Evolutionary conservation across 2,329 filamentous ascomycete species (phyloP).

Genomic region (Colletotrichum salicis): DNA sequence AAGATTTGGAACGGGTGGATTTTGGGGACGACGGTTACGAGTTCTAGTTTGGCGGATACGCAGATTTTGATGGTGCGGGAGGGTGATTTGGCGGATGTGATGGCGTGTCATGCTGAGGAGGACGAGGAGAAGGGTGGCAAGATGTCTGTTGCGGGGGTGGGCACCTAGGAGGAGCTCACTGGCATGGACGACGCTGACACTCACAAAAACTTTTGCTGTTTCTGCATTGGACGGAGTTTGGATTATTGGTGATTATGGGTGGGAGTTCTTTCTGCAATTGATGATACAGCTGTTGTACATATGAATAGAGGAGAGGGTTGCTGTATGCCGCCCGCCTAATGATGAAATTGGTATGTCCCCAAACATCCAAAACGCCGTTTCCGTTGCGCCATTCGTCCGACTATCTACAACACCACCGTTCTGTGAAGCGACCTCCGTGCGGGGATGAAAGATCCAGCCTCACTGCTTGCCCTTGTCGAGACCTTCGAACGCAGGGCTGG

Average conservation of each 20-base stretch:
- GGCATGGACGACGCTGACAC: background rate
- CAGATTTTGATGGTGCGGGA: constrained; percentile 58
- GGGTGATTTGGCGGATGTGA: constrained; percentile 51
- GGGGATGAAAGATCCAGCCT: background rate
- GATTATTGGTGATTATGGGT: background rate
- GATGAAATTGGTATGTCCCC: constrained; percentile 29
- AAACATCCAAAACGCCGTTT: constrained; percentile 19
- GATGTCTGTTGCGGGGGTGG: background rate
- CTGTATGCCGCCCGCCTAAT: constrained; percentile 26
- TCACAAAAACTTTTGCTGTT: background rate
- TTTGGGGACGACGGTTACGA: constrained; percentile 51
- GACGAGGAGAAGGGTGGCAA: background rate
- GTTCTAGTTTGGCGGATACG: constrained; percentile 52
- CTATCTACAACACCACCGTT: background rate
- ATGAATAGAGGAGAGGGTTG: constrained; percentile 22
- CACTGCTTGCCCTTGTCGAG: constrained; percentile 2
- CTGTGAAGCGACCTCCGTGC: background rate
- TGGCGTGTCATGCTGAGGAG: constrained; percentile 33
- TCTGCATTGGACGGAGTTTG: background rate
- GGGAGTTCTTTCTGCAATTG: background rate
- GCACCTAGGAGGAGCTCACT: background rate
- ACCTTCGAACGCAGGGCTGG: constrained; percentile 38
- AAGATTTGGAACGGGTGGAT: constrained; percentile 61
- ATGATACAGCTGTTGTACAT: constrained; percentile 28
- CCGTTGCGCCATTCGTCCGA: constrained; percentile 11